phyloP scores from a whole-genome alignment of 192 early-diverging fungal species.

The Gonapodya sp. region DNA sequence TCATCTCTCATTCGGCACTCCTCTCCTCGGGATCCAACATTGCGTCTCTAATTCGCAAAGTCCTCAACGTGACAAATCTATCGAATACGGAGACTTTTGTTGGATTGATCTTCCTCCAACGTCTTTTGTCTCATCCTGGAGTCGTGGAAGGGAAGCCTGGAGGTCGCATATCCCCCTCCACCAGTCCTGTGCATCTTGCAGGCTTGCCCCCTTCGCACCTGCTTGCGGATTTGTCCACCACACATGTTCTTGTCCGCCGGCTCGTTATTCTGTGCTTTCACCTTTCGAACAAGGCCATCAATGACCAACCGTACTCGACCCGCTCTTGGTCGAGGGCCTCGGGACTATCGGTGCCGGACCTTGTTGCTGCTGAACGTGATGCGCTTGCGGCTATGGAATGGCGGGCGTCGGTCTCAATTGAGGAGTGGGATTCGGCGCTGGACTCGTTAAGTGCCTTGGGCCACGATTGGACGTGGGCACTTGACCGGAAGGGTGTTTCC shows the following conservation, averaged over 20 bases:
- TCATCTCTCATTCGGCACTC: neutral
- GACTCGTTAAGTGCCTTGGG: neutral
- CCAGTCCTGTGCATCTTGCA: neutral
- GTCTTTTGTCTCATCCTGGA: neutral
- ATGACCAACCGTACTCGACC: neutral
- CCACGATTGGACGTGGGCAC: neutral
- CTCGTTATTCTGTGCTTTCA: neutral
- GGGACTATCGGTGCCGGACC: neutral
- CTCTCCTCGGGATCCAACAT: neutral
- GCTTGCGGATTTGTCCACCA: neutral
- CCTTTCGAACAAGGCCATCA: slow-evolving; percentile 1
- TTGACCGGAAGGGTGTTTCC: neutral
- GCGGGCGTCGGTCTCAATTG: neutral
- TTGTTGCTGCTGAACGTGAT: slow-evolving; percentile 1
- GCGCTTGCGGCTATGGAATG: neutral
- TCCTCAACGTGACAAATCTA: neutral
- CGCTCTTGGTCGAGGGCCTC: slow-evolving; percentile 3
- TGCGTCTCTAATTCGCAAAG: neutral
- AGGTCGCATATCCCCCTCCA: neutral
- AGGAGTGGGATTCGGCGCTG: neutral
- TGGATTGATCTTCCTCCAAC: neutral
- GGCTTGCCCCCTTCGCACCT: neutral
- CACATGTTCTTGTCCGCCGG: neutral
- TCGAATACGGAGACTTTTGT: neutral
- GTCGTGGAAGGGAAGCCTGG: neutral